A percentile compares a stretch with the other conserved stretches of the same genome.
Conservation (phyloP, 306 rosid species). For the Fagus crenata region DNA sequence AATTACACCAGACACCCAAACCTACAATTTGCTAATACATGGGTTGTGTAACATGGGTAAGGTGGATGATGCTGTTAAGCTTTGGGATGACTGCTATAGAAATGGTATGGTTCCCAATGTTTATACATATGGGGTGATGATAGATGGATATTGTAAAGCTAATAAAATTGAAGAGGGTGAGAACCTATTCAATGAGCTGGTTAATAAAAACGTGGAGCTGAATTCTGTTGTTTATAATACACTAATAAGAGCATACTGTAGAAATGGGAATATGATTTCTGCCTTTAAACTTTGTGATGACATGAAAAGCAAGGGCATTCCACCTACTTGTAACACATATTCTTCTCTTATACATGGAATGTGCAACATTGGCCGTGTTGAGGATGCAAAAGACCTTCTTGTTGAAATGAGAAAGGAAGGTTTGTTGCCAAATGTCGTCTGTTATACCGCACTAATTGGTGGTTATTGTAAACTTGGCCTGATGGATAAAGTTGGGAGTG, state of each 20-base stretch:
- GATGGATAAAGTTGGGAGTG: slow-evolving; percentile 49
- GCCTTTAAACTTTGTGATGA: slow-evolving; percentile 55
- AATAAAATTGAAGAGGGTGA: slow-evolving; percentile 56
- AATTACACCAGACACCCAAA: slow-evolving; percentile 58
- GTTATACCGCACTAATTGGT: slow-evolving; percentile 69
- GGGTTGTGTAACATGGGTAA: slow-evolving; percentile 58
- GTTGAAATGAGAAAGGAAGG: slow-evolving; percentile 62
- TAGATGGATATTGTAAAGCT: slow-evolving; percentile 61
- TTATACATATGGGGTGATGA: slow-evolving; percentile 61
- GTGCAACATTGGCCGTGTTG: slow-evolving; percentile 54
- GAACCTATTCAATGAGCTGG: slow-evolving; percentile 49
- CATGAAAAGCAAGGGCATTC: slow-evolving; percentile 58
- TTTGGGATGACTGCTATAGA: slow-evolving; percentile 53
- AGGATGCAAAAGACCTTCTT: slow-evolving; percentile 54
- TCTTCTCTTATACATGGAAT: slow-evolving; percentile 75
- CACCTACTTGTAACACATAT: slow-evolving; percentile 53
- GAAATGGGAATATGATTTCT: slow-evolving; percentile 43
- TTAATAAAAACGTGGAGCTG: slow-evolving; percentile 50
- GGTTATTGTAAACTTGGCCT: slow-evolving; percentile 73
- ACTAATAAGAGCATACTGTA: slow-evolving; percentile 55
- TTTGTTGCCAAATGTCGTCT: slow-evolving; percentile 56
- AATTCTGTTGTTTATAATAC: slow-evolving; percentile 61
- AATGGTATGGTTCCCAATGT: slow-evolving; percentile 56
- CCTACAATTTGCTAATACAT: slow-evolving; percentile 61
- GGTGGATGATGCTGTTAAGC: slow-evolving; percentile 48